phyloP scores from a whole-genome alignment of 257 asterid species.

The Nicotiana attenuata region DNA sequence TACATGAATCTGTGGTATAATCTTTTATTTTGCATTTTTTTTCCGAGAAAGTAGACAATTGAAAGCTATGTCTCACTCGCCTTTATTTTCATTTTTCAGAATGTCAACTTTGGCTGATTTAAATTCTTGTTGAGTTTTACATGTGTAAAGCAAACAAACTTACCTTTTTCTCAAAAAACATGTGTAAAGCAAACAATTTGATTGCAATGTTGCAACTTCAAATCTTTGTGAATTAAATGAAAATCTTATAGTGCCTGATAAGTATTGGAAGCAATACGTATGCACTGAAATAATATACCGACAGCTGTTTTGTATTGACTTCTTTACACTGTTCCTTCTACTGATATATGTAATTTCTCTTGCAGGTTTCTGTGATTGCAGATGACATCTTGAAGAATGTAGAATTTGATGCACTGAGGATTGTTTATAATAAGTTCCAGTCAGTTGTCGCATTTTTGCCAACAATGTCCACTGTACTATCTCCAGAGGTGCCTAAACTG shows the following conservation, averaged over 20 bases:
- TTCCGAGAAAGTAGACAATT: background rate
- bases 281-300: background rate
- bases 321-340: conserved; percentile 5
- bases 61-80: background rate
- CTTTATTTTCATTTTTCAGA: background rate
- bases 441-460: conserved; percentile 78
- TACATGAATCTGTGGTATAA: background rate
- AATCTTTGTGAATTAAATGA: background rate
- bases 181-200: background rate
- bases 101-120: background rate
- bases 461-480: conserved; percentile 68
- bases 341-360: conserved; percentile 9
- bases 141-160: background rate
- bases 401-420: conserved; percentile 79
- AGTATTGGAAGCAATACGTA: background rate
- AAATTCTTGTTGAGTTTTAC: background rate
- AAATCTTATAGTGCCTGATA: background rate
- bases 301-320: background rate
- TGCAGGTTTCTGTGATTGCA: conserved; percentile 93
- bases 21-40: background rate
- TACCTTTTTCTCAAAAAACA: background rate
- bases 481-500: conserved; percentile 75
- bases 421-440: conserved; percentile 88
- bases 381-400: conserved; percentile 95
- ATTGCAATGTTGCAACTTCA: background rate